A percentile compares a stretch with the other conserved stretches of the same genome.
Evolutionary conservation across 345 rosid species (phyloP).

Genomic region (Salix suchowensis): DNA sequence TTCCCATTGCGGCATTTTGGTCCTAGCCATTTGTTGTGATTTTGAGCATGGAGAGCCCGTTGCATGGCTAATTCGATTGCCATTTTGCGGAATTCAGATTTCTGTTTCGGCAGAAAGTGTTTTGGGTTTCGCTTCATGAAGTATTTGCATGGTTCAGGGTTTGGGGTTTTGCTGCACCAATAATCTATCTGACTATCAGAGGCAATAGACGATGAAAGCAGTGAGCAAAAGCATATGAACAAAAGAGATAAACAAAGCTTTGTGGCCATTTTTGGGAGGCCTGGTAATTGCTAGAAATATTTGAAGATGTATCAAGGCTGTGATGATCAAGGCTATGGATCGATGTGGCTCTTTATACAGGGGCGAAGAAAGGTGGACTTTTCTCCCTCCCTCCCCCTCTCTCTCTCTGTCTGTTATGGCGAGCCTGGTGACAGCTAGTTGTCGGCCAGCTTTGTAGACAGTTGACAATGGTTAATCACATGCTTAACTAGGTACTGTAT

Average conservation of each 20-base stretch:
- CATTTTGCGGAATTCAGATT: conserved; percentile 47
- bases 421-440: not conserved
- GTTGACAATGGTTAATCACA: not conserved
- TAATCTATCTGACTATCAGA: conserved; percentile 27
- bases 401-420: not conserved
- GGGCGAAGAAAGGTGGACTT: not conserved
- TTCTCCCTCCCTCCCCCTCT: not conserved
- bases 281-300: not conserved
- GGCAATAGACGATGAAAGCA: conserved; percentile 21
- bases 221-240: conserved; percentile 5
- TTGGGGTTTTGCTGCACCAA: conserved; percentile 74
- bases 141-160: conserved; percentile 62
- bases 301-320: not conserved
- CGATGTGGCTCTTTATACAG: not conserved
- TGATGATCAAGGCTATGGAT: not conserved
- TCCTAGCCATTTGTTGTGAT: conserved; percentile 44
- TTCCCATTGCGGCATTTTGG: conserved; percentile 48
- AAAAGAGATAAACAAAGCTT: conserved; percentile 9
- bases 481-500: not conserved
- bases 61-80: conserved; percentile 47
- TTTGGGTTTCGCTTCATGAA: conserved; percentile 30
- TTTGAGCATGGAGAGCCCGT: conserved; percentile 47
- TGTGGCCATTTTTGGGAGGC: conserved; percentile 13
- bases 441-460: not conserved
- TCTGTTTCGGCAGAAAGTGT: conserved; percentile 28